Evolutionary conservation across 179 eudicot genomes (phyloP), one percentile per base, ranked within the genome.

Genomic region (Corrigiola litoralis): DNA sequence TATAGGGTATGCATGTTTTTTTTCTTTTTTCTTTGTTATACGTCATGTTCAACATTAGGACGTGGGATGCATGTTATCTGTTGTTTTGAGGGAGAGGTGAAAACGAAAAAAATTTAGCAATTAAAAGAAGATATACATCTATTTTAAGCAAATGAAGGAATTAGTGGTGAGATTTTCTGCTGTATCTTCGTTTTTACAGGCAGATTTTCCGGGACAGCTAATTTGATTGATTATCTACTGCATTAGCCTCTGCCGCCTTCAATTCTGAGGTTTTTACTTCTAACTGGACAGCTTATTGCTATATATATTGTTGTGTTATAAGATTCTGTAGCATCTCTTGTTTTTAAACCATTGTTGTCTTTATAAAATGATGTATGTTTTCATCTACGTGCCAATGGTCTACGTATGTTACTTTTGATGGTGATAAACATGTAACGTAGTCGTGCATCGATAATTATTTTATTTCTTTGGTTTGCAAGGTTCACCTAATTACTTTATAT

Each of bases 1-100:
- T 58, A 27, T 17, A 10, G 52, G 40, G 67, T 52, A 24, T 54
- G 32, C 40, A 46, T 7, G 23, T 28, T 50, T 37, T 23, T 28
- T 40, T 69, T 58, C 28, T 68, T 29, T 45, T 29, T 48, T 48
- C 48, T 20, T 34, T 21, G 63, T 20, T 40, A 33, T 32, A 53
- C 6, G 63, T 44, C 68, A 21, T 54, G 6, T 60, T 60, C 71
- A 56, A 58, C 18, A 38, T 29, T 48, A 69, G 70, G 72, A 81
- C 62, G 74, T 82, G 80, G 76, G 80, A 69, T 75, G 77, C 79
- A 72, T 78, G 79, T 77, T 73, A 80, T 58, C 34, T 45, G 38
- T 24, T 59, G 1, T 25, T 28, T 42, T 41, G 33, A 21, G 23
- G 28, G 12, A 44, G 20, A 21, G 1, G 27, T 38, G 53, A 54